phyloP scores from a whole-genome alignment of 768 basidiomycete species.

The Coprinellus aureogranulatus region DNA sequence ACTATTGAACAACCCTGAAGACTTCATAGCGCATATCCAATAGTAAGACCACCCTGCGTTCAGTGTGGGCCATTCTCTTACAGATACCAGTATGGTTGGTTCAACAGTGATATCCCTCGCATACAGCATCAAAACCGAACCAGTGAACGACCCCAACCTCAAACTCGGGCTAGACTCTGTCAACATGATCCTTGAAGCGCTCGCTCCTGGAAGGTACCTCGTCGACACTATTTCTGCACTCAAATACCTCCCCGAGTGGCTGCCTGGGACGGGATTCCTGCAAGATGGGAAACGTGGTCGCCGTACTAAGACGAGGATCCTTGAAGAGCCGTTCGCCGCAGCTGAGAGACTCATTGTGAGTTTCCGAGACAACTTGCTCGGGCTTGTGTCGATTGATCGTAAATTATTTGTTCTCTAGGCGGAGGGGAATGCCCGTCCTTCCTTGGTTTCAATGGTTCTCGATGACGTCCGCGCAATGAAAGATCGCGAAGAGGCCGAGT shows the following conservation, averaged over 20 bases:
- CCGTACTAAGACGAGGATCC: conserved; percentile 31
- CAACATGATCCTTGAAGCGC: conserved; percentile 29
- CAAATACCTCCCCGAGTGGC: conserved; percentile 51
- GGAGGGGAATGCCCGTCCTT: no score
- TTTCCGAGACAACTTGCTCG: no score
- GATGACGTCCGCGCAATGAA: no score
- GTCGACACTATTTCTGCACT: conserved; percentile 42
- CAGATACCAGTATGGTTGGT: conserved; percentile 33
- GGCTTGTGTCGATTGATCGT: no score
- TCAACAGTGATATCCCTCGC: conserved; percentile 38
- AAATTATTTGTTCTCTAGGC: no score
- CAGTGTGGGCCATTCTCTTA: no score
- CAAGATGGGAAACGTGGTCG: conserved; percentile 48
- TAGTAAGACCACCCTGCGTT: background rate
- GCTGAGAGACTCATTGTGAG: no score
- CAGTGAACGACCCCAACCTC: conserved; percentile 44
- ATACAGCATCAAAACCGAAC: conserved; percentile 44
- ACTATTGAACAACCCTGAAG: conserved; percentile 7
- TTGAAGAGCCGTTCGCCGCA: conserved; percentile 36
- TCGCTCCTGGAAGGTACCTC: conserved; percentile 40
- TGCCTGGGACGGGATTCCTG: conserved; percentile 61
- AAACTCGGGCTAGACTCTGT: conserved; percentile 37
- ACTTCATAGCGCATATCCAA: conserved; percentile 5
- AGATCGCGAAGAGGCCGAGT: no score
- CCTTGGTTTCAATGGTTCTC: no score